Evolutionary conservation across 345 rosid genomes (phyloP), one percentile per base, ranked within the genome.

Genomic region (Gossypium arboreum): DNA sequence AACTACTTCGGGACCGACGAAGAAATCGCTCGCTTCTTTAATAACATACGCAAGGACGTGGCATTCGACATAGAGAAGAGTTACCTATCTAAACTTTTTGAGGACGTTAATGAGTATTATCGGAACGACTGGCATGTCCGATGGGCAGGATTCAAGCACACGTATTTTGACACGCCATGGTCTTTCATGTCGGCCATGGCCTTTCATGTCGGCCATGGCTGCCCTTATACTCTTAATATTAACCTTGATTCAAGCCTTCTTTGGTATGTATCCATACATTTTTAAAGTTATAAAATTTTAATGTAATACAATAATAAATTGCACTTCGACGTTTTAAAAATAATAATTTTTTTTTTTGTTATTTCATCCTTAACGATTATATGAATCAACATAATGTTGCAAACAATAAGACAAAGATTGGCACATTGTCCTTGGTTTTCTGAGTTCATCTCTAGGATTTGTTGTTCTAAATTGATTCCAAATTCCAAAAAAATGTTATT

Each of bases 121-220:
- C 77, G 51, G 75, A 88, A 84, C 68, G 55, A 18, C 69, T 86
- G 86, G 83, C 85, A 82, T 59, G 86, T 86, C 17, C 68, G 78
- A 1, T 87, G 96, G 85, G 90, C 90, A 45, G 80, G 80, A 41
- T 88, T 88, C 78, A 81, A 76, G 79, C 81, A 81, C 54, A 82
- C 80, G 1, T 90, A 91, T 72, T 89, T 88, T 13, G 80, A 76
- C 55, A 82, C 83, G 27, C 90, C 88, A 11, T 91, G 93, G 97
- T 85, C 93, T 0, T 73, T 22, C 22, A 58, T 73, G 29, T 73
- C 57, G 9, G 75, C 75, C 12, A 13, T 73, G 5, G 68, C 75
- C 93, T 0, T 73, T 22, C 22, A 58, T 73, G 29, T 73, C 57
- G 9, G 75, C 75, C 12, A 13, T 73, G 5, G 68, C 75, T 22